Base-by-base conservation (phyloP, 352 stramenopile genomes). In the Phytophthora citricola region DNA sequence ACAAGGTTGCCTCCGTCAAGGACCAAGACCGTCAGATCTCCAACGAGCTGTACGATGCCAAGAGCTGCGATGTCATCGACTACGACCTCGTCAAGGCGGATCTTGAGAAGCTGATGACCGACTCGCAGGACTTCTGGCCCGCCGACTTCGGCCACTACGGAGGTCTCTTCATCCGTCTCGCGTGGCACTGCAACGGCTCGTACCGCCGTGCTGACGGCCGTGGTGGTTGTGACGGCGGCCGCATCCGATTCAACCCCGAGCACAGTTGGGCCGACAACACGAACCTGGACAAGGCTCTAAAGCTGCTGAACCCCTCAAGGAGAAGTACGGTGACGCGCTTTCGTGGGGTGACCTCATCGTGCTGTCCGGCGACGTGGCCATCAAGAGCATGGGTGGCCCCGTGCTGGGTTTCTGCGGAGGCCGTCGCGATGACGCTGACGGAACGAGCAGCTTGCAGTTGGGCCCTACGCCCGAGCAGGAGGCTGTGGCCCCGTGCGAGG, bases 301-400 rank as follows among this genome's bases (percentile, higher is more conserved):
- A 67, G 24, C 47, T 92, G 31, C 58, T 93, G 39, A 54, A 83
- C 41, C 56, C 81, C 5, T 92, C 64, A 90, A 92, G 64, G 39
- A 55, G 20, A 92, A 90, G 58, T 89, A 89, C 63, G 81, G 81
- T 29, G 45, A 73, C 26, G 67, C 48, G 0, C 85, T 98, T 27
- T 90, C 79, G 14, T 98, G 98, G 79, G 91, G 89, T 2, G 97
- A 99, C 77, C 75, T 98, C n/a, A 98, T 95, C 66, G 97, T 95
- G 7, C 86, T 98, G 29, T 92, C 93, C 20, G 94, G 92, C 14
- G 78, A 89, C 36, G 78, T 94, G 32, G 94, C 94, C 9, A 94
- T 99, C 29, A 90, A 98, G 75, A 83, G 96, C 62, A 91, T 96
- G 60, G 95, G 94, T 17, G 96, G 96, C 5, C 95, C 97, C n/a